Percentiles rank a stretch among this genome's conserved stretches.
phyloP scores from a whole-genome alignment of 768 basidiomycete species.

The Filobasidium floriforme region DNA sequence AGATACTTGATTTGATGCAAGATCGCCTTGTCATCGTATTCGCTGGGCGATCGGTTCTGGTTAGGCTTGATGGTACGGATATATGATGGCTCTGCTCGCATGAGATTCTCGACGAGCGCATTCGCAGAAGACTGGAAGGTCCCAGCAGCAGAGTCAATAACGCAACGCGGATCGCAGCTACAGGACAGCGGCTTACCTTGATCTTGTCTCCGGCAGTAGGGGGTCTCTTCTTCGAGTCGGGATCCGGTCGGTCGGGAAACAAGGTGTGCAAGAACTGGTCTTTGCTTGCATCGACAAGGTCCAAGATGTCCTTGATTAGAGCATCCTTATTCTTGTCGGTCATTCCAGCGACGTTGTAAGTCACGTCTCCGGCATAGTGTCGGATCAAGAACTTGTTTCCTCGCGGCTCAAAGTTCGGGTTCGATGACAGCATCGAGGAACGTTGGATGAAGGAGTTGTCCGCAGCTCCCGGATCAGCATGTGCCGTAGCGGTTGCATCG shows the following conservation, averaged over 20 bases:
- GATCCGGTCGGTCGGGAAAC: conserved; percentile 91
- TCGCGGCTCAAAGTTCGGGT: conserved; percentile 89
- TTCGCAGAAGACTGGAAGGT: conserved; percentile 69
- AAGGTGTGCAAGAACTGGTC: conserved; percentile 79
- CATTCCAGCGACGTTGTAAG: conserved; percentile 96
- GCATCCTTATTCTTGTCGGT: conserved; percentile 99
- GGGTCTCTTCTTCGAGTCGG: conserved; percentile 93
- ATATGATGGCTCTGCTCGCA: conserved; percentile 80
- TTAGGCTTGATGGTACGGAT: conserved; percentile 99
- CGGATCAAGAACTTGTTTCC: conserved; percentile 89
- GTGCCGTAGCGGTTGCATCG: conserved; percentile 97
- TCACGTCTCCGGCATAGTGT: conserved; percentile 97
- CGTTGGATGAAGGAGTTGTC: conserved; percentile 96
- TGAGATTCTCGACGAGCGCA: conserved; percentile 91
- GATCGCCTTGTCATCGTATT: conserved; percentile 91
- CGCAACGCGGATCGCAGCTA: not conserved
- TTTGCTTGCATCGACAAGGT: conserved; percentile 69
- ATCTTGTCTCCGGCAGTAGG: conserved; percentile 97
- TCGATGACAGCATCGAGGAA: conserved; percentile 67
- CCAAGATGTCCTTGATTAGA: conserved; percentile 85
- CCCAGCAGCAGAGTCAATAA: conserved; percentile 8
- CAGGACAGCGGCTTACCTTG: conserved; percentile 54
- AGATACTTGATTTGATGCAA: conserved; percentile 99
- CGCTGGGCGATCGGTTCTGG: conserved; percentile 81
- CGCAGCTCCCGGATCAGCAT: conserved; percentile 90